A percentile compares a stretch with the other conserved stretches of the same genome.
These are phyloP conservation scores for Liriodendron chinense DNA, from an alignment of 164 flowering plant species.

Conservation along the genomic window DNA sequence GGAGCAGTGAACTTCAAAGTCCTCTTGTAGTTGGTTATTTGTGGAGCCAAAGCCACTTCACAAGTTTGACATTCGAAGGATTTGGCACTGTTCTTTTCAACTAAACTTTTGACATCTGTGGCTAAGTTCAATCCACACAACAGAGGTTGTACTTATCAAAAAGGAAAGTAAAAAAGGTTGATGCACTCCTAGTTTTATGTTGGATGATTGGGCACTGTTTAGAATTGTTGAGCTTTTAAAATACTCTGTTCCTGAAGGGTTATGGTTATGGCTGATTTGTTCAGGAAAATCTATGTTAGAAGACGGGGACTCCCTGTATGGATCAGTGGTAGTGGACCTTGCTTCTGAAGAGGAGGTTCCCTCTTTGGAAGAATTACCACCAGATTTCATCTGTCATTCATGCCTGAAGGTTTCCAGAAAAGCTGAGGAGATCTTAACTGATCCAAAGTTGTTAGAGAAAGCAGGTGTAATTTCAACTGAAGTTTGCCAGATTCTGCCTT, in stretches of 20 bases:
- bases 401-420: conserved; percentile 18
- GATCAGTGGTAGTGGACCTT: background rate
- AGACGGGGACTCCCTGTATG: background rate
- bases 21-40: background rate
- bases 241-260: background rate
- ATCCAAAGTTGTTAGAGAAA: conserved; percentile 17
- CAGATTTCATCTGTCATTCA: conserved; percentile 15
- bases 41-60: background rate
- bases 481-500: conserved; percentile 18
- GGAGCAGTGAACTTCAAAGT: too few relatives aligned
- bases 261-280: background rate
- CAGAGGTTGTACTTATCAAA: background rate
- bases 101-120: background rate
- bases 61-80: background rate
- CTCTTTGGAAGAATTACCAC: conserved; percentile 6
- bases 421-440: conserved; percentile 10
- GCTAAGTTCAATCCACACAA: background rate
- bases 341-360: background rate
- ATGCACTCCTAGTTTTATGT: background rate
- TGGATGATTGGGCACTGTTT: too few relatives aligned
- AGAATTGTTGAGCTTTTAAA: background rate
- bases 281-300: conserved; percentile 3
- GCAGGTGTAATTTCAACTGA: conserved; percentile 8
- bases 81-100: background rate
- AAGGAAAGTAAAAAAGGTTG: background rate